Percentiles rank a stretch among this genome's conserved stretches.
Conservation (phyloP, 768 basidiomycete genomes). For the Dioszegia aurantiaca region DNA sequence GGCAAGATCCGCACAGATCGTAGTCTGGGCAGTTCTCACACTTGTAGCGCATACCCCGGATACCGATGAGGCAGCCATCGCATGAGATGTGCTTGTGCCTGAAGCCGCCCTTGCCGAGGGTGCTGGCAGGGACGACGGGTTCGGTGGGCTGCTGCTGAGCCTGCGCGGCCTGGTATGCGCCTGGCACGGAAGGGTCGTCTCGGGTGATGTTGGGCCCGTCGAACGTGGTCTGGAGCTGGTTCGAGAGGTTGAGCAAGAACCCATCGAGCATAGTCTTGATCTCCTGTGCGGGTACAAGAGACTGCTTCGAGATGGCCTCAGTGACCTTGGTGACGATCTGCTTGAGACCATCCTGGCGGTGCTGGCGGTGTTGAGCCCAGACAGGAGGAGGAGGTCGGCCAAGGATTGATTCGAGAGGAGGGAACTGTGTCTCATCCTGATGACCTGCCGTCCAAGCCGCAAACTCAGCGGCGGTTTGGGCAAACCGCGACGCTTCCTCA, state of each 20-base stretch:
- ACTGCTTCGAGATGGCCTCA: conserved; percentile 3
- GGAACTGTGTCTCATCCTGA: conserved; percentile 32
- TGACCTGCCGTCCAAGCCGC: conserved; percentile 39
- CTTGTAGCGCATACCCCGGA: conserved; percentile 48
- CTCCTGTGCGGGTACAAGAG: conserved; percentile 34
- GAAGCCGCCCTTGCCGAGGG: conserved; percentile 38
- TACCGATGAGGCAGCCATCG: conserved; percentile 37
- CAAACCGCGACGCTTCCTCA: conserved; percentile 26
- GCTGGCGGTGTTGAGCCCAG: conserved; percentile 2
- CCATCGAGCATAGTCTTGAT: conserved; percentile 46
- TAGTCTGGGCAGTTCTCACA: conserved; percentile 46
- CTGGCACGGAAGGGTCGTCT: conserved; percentile 38
- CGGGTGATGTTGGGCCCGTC: conserved; percentile 21
- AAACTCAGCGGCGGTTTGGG: conserved; percentile 38
- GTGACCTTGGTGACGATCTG: conserved; percentile 14
- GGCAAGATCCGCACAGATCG: conserved; percentile 48
- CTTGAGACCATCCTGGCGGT: conserved; percentile 9
- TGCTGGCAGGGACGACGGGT: conserved; percentile 16
- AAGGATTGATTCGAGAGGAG: conserved; percentile 38
- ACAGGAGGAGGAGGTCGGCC: conserved; percentile 6
- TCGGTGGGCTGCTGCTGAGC: conserved; percentile 18
- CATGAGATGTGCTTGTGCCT: conserved; percentile 40
- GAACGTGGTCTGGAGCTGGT: conserved; percentile 45
- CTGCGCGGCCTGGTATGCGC: conserved; percentile 33
- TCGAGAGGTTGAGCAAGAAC: conserved; percentile 46